Base-by-base conservation (phyloP, 257 asterid genomes). In the Petrea volubilis region DNA sequence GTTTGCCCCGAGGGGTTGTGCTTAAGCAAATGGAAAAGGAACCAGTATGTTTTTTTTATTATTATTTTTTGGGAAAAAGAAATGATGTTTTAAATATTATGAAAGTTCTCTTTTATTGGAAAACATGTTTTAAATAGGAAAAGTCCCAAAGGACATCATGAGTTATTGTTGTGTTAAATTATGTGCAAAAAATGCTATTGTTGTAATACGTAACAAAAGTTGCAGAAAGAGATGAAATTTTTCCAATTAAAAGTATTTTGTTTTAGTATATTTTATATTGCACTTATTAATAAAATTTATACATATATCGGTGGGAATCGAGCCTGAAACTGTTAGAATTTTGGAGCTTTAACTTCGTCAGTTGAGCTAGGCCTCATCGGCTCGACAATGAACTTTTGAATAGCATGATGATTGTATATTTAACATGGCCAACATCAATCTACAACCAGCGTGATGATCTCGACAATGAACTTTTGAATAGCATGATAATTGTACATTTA, bases 1-100 rank as follows among this genome's bases (percentile, higher is more conserved):
- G 76, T 85, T 88, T 62, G 83, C 88, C 4, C 80, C 88, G 0
- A 79, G 63, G 5, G 83, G 88, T 52, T 86, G 91, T 46, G 72
- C 64, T 11, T 85, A 25, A 52, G 7, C 56, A 0, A 28, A 51
- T 13, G 15, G 21, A 33, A 4, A 28, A 15, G 31, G 25, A 21
- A 50, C 5, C 8, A 14, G 28, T 33, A 14, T 50, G 53, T 20
- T 10, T 23, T 36, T 55, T 44, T n/a, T 31, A n/a, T 17, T n/a
- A n/a, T 67, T 33, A 31, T 5, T 17, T 18, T 21, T 51, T 52
- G 10, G n/a, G n/a, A n/a, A n/a, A n/a, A n/a, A n/a, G n/a, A n/a
- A n/a, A n/a, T n/a, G n/a, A n/a, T n/a, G n/a, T n/a, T n/a, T n/a
- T n/a, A n/a, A n/a, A n/a, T n/a, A n/a, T n/a, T n/a, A n/a, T n/a